These are phyloP conservation scores for Nepenthes alata DNA, from an alignment of 179 eudicot genomes.

Conservation along the genomic window DNA sequence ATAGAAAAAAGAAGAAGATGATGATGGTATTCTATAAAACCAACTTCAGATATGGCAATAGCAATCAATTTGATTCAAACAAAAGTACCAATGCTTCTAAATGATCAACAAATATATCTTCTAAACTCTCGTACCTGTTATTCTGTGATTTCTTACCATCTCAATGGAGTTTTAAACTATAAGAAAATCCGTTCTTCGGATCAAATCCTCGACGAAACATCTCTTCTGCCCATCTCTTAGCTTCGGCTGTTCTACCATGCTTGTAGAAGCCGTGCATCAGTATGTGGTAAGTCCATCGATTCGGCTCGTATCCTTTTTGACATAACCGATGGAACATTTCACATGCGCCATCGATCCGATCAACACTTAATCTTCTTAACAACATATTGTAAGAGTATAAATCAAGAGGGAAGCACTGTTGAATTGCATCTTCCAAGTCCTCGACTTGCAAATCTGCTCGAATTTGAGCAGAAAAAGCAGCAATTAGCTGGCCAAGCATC, in stretches of 20 bases:
- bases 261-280: constrained; percentile 41
- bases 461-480: constrained; percentile 33
- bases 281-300: constrained; percentile 58
- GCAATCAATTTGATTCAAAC: too few species aligned
- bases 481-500: constrained; percentile 40
- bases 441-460: constrained; percentile 14
- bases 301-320: constrained; percentile 59
- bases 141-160: neutral
- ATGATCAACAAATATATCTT: too few species aligned
- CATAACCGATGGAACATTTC: constrained; percentile 29
- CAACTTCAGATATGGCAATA: too few species aligned
- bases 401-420: constrained; percentile 48
- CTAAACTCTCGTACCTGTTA: neutral
- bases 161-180: neutral
- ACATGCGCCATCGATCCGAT: constrained; percentile 42
- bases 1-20: too few species aligned
- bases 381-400: constrained; percentile 53
- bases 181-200: neutral
- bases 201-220: constrained; percentile 21
- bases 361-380: constrained; percentile 38
- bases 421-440: constrained; percentile 41
- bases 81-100: too few species aligned
- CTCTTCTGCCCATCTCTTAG: constrained; percentile 39
- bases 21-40: too few species aligned
- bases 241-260: constrained; percentile 49